Evolutionary conservation across 164 flowering plant genomes (phyloP).

Genomic region (Protea cynaroides): DNA sequence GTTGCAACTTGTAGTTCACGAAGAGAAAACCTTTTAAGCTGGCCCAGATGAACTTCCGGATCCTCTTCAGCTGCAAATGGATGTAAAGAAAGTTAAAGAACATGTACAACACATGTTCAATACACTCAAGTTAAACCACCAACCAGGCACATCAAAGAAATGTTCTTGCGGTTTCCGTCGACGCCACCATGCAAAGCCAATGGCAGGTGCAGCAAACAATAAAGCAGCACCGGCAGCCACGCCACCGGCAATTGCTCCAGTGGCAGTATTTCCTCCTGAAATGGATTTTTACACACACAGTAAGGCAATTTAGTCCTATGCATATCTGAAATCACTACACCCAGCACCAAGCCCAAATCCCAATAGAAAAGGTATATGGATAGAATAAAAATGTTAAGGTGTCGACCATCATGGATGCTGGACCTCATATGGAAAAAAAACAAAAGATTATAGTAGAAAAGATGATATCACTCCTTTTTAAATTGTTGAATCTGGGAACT

Average conservation of each 20-base stretch:
- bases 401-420: neutral
- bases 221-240: slow-evolving; percentile 52
- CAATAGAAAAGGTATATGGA: neutral
- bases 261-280: slow-evolving; percentile 27
- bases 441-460: too few species aligned
- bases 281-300: slow-evolving; percentile 4
- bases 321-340: neutral
- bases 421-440: neutral
- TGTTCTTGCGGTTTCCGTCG: slow-evolving; percentile 37
- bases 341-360: neutral
- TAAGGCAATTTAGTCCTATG: neutral
- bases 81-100: too few species aligned
- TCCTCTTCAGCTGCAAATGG: slow-evolving; percentile 40
- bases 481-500: neutral
- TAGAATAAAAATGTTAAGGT: neutral
- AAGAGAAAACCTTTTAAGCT: slow-evolving; percentile 41
- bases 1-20: slow-evolving; percentile 46
- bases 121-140: slow-evolving; percentile 9
- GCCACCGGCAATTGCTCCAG: slow-evolving; percentile 46
- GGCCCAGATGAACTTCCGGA: slow-evolving; percentile 49
- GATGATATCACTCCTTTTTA: too few species aligned
- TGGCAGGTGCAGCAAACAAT: slow-evolving; percentile 42
- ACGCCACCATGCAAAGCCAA: slow-evolving; percentile 45
- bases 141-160: slow-evolving; percentile 45
- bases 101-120: too few species aligned